Evolutionary conservation across 768 basidiomycete genomes (phyloP).

Genomic region (Tulasnella sp.): DNA sequence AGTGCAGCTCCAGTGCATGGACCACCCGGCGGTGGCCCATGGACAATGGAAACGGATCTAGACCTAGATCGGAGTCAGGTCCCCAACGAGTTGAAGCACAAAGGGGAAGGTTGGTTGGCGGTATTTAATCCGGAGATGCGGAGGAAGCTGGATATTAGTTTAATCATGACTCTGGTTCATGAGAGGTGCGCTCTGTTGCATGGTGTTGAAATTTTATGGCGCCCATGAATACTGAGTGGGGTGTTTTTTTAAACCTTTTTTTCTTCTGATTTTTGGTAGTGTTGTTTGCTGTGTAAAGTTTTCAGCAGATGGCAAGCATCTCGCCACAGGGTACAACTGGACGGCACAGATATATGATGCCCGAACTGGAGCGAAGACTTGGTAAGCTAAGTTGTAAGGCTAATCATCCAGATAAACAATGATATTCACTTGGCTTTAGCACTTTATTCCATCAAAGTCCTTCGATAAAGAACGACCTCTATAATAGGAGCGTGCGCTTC

Average conservation of each 20-base stretch:
- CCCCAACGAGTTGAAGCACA: conserved; percentile 25
- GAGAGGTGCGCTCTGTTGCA: conserved; percentile 28
- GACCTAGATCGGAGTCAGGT: conserved; percentile 19
- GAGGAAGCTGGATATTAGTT: conserved; percentile 31
- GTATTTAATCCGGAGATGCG: conserved; percentile 34
- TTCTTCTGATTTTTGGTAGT: too few relatives aligned
- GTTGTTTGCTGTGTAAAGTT: conserved; percentile 88
- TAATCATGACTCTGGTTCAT: conserved; percentile 35
- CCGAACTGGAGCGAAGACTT: conserved; percentile 72
- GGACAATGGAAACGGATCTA: conserved; percentile 12
- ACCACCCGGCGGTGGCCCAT: neutral
- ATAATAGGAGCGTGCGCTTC: conserved; percentile 79
- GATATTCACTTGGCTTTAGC: conserved; percentile 13
- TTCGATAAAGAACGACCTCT: conserved; percentile 65
- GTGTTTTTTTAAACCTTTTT: neutral
- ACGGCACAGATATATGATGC: conserved; percentile 96
- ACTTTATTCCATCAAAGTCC: conserved; percentile 58
- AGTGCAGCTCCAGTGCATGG: neutral
- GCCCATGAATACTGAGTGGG: neutral
- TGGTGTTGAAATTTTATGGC: neutral
- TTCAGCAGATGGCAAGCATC: conserved; percentile 82
- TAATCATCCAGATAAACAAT: neutral
- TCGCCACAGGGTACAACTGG: conserved; percentile 94
- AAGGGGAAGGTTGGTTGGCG: conserved; percentile 35
- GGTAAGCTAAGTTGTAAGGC: conserved; percentile 40